Evolutionary conservation across 2,329 filamentous ascomycete species (phyloP).

Genomic region (Ramularia endophylla): DNA sequence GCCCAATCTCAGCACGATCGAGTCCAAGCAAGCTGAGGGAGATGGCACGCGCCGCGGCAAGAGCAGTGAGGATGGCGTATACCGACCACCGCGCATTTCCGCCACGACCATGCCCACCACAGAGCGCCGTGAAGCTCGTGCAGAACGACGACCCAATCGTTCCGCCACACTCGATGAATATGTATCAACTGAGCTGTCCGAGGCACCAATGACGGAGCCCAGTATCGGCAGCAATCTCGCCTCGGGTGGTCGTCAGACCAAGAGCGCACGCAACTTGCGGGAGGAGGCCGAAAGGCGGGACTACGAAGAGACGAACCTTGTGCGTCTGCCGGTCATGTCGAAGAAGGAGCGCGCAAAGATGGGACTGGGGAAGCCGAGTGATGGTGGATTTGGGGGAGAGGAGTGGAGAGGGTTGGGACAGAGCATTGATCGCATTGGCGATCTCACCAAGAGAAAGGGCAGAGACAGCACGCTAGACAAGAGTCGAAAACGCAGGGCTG

Average conservation of each 20-base stretch:
- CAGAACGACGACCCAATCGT: slow-evolving; percentile 59
- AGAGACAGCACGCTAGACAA: slow-evolving; percentile 63
- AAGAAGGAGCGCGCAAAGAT: slow-evolving; percentile 76
- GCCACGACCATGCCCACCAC: slow-evolving; percentile 65
- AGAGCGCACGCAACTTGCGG: slow-evolving; percentile 68
- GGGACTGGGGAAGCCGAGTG: slow-evolving; percentile 38
- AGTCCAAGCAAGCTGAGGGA: slow-evolving; percentile 29
- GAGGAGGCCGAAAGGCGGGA: slow-evolving; percentile 71
- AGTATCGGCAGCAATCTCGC: slow-evolving; percentile 85
- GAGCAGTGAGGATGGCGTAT: slow-evolving; percentile 58
- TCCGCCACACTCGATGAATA: slow-evolving; percentile 91
- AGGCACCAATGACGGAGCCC: slow-evolving; percentile 74
- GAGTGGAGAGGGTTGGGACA: slow-evolving; percentile 85
- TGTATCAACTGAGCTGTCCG: slow-evolving; percentile 74
- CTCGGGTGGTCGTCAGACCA: slow-evolving; percentile 69
- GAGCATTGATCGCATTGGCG: slow-evolving; percentile 79
- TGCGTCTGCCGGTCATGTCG: slow-evolving; percentile 74
- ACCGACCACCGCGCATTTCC: slow-evolving; percentile 81
- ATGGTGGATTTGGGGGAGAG: slow-evolving; percentile 75
- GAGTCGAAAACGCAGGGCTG: slow-evolving; percentile 74
- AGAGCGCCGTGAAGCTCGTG: slow-evolving; percentile 54
- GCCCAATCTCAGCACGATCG: slow-evolving; percentile 52
- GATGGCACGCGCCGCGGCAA: slow-evolving; percentile 27
- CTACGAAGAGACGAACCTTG: slow-evolving; percentile 92
- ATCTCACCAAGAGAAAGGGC: slow-evolving; percentile 66